These are phyloP conservation scores for Phytophthora fragariae DNA, from an alignment of 352 stramenopile species.

Conservation along the genomic window DNA sequence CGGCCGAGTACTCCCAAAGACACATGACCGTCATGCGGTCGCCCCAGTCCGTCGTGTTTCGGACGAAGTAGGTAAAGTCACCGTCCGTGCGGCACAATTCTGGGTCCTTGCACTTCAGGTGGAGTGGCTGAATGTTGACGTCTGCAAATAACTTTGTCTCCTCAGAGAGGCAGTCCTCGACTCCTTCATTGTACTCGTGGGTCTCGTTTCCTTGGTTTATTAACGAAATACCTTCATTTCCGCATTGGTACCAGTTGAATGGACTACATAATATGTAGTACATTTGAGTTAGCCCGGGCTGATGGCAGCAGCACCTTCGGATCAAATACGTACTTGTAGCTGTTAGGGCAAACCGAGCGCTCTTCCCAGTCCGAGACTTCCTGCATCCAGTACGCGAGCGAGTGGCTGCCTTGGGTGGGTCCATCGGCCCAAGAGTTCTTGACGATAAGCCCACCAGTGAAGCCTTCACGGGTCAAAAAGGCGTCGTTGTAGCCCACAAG, in stretches of 20 bases:
- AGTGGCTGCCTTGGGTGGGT: conserved; percentile 72
- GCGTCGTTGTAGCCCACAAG: conserved; percentile 84
- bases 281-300: not conserved
- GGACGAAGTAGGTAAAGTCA: conserved; percentile 81
- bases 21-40: conserved; percentile 88
- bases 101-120: conserved; percentile 68
- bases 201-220: conserved; percentile 42
- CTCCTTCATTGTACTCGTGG: conserved; percentile 55
- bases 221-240: conserved; percentile 62
- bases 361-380: conserved; percentile 86
- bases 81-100: conserved; percentile 60
- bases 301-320: not conserved
- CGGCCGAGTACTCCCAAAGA: conserved; percentile 76
- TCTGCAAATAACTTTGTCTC: conserved; percentile 75
- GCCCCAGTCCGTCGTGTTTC: conserved; percentile 84
- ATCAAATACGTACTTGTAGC: conserved; percentile 63
- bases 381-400: conserved; percentile 84
- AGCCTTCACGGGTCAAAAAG: conserved; percentile 76
- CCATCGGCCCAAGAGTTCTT: conserved; percentile 83
- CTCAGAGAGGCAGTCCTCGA: conserved; percentile 66
- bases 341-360: conserved; percentile 80
- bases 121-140: conserved; percentile 78
- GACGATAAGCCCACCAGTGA: conserved; percentile 77
- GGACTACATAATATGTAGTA: conserved; percentile 44
- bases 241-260: conserved; percentile 87